Base-by-base conservation (phyloP, 1,284 basidiomycete genomes). In the Malassezia pachydermatis region DNA sequence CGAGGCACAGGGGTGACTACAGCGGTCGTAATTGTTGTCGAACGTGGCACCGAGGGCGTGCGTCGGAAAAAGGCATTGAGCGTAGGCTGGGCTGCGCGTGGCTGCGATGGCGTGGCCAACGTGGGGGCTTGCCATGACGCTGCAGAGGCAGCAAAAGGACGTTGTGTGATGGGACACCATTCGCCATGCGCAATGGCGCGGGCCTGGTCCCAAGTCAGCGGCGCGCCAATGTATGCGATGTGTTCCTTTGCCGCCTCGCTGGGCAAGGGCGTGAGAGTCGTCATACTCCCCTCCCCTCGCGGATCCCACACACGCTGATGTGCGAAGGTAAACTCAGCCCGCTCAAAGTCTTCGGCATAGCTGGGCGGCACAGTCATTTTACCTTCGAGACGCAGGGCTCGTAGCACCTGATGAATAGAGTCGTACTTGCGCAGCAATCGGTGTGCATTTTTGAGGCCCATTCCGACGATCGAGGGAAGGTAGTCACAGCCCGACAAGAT, bases 401-500 rank as follows among this genome's bases (percentile, higher is more conserved):
- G 81, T n/a, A 98, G 75, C 24, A 84, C 87, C 70, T 84, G 86
- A 59, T 92, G 87, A 13, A 84, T 81, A 0, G 85, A 86, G 72
- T 84, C 86, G 78, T 86, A 81, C 68, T 85, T 85, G 62, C 83
- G 77, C 56, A 98, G 73, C 49, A 96, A 74, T 11, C 77, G 73
- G 73, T 85, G 85, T 0, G 94, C 90, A n/a, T 86, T 96, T 77
- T 95, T 96, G 32, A 76, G 59, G 7, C 75, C 75, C 54, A 76
- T 62, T 2, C 74, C 73, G 5, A 55, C 62, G 60, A 60, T 73
- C 57, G 62, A 75, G 5, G 60, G 61, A 27, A 70, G 79, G 72
- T 99, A 99, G 72, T 99, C 94, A 71, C 94, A 98, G 2, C 94
- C 94, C 48, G 86, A 88, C 33, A 99, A 78, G 70, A 99, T 96